Evolutionary conservation across 1,284 basidiomycete genomes (phyloP).

Genomic region (Phenoliferia sp.): DNA sequence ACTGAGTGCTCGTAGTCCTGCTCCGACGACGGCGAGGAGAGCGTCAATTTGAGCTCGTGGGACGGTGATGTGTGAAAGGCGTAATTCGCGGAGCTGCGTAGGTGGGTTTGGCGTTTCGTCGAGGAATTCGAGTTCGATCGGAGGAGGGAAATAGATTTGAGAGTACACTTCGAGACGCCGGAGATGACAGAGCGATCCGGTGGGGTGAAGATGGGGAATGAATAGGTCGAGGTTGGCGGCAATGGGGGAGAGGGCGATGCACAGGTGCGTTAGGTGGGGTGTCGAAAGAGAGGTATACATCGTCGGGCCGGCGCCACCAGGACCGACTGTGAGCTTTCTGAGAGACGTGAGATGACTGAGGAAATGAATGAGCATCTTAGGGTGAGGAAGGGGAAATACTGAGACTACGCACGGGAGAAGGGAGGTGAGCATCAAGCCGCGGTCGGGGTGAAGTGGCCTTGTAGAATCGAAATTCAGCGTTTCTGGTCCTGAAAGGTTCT

Average conservation of each 20-base stretch:
- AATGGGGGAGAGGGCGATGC: slow-evolving; percentile 7
- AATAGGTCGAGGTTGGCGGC: slow-evolving; percentile 8
- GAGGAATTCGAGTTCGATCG: slow-evolving; percentile 7
- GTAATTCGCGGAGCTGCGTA: neutral
- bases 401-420: neutral
- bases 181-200: neutral
- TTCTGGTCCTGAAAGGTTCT: neutral
- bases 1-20: neutral
- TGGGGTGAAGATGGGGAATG: neutral
- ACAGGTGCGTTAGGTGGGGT: slow-evolving; percentile 6
- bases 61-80: slow-evolving; percentile 4
- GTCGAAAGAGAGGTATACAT: slow-evolving; percentile 7
- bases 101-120: neutral
- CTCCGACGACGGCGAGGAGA: slow-evolving; percentile 11
- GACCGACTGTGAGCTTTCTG: slow-evolving; percentile 14
- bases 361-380: neutral
- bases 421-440: neutral
- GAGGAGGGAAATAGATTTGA: slow-evolving; percentile 15
- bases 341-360: slow-evolving; percentile 3
- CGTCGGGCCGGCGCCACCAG: slow-evolving; percentile 8
- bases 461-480: neutral
- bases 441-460: neutral
- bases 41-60: neutral
- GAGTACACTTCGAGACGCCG: slow-evolving; percentile 19
- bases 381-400: too few relatives aligned